phyloP scores from a whole-genome alignment of 2,329 filamentous ascomycete genomes.

The Alternaria dauci region DNA sequence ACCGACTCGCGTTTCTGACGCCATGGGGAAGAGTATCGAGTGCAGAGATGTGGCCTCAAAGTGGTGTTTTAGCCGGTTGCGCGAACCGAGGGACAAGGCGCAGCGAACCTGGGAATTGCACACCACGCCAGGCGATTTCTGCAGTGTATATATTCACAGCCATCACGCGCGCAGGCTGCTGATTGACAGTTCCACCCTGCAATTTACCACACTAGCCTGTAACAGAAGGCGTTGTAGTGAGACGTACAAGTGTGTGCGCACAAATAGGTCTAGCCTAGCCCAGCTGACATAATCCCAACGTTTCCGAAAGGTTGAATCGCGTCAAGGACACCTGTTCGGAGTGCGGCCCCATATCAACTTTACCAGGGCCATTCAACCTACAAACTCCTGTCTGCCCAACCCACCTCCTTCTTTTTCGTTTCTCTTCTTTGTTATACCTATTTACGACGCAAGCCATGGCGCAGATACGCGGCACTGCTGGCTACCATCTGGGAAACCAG shows the following conservation, averaged over 20 bases:
- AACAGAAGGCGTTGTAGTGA: slow-evolving; percentile 12
- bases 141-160: neutral
- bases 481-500: slow-evolving; percentile 82
- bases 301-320: slow-evolving; percentile 18
- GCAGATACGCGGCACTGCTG: slow-evolving; percentile 71
- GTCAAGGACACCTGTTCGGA: slow-evolving; percentile 32
- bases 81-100: slow-evolving; percentile 9
- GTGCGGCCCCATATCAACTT: slow-evolving; percentile 21
- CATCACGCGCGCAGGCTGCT: slow-evolving; percentile 5
- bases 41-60: slow-evolving; percentile 15
- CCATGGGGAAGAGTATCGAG: slow-evolving; percentile 5
- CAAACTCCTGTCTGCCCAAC: slow-evolving; percentile 29
- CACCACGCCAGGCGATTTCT: neutral
- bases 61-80: neutral
- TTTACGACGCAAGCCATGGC: slow-evolving; percentile 56
- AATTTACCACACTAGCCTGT: slow-evolving; percentile 13
- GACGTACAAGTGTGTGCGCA: slow-evolving; percentile 10
- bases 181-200: slow-evolving; percentile 8
- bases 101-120: neutral
- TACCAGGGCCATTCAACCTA: slow-evolving; percentile 19
- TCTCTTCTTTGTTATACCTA: slow-evolving; percentile 20
- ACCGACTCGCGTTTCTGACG: slow-evolving; percentile 6
- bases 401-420: slow-evolving; percentile 16
- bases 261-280: slow-evolving; percentile 10
- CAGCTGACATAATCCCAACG: slow-evolving; percentile 31